Base-by-base conservation (phyloP, 352 stramenopile genomes). In the Phytophthora macrochlamydospora region DNA sequence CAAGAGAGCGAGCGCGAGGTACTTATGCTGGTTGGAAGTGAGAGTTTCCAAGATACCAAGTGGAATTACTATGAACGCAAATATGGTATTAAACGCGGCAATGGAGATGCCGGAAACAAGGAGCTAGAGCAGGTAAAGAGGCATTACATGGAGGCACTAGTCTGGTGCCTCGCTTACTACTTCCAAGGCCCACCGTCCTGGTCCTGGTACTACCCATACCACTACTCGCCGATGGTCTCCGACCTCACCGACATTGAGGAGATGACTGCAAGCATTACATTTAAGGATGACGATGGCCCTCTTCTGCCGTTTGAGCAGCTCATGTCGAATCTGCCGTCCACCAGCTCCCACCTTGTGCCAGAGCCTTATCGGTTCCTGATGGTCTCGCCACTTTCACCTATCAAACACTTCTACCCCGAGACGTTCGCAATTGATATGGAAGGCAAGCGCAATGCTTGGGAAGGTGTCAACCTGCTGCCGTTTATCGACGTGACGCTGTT, bases 121-220 rank as follows among this genome's bases (percentile, higher is more conserved):
- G 73, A 78, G 1, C 62, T 93, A 4, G 70, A 83, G 24, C 53
- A 86, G 49, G 70, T 96, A 28, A 93, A 93, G 59, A 86, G 80
- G 50, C 67, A 79, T 9, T 96, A 94, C 61, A 75, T 96, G 54
- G 89, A 96, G 55, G 85, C 83, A 6, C 68, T 96, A 13, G 76
- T 91, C 14, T 96, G 89, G 89, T 86, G 74, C 62, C 61, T 94
- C 7, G 67, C 79, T 43, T 96, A 96, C 62, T 96, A 96, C 51
- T 95, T 92, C 55, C 85, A 94, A 69, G 98, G 98, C 2, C 97
- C 95, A 56, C 87, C 89, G 51, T 99, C 92, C 4, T 99, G 98
- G 98, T 94, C 93, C 30, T 99, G 97, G 97, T 99, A 98, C 69
- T 99, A 98, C 71, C 97, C 98, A 3, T 99, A 98, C 71, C 98